Conservation (phyloP, 164 flowering plant species). For the Vitis labrusca region DNA sequence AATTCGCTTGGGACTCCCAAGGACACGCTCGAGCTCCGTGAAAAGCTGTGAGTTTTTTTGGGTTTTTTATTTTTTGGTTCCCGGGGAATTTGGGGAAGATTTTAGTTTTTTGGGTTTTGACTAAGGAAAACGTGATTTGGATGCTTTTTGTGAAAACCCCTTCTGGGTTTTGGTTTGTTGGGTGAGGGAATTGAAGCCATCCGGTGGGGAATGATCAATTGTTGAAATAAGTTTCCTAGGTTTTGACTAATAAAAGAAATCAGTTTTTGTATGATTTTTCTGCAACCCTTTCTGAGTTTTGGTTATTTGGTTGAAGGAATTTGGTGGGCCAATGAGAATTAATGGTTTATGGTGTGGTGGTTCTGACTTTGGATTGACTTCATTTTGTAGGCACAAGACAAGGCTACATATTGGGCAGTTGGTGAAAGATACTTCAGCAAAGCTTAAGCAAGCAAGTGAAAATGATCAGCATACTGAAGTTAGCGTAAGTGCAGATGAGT, state of each 20-base stretch:
- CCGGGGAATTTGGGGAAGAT: background rate
- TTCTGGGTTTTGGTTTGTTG: too few species aligned
- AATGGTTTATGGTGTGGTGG: background rate
- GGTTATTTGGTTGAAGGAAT: too few species aligned
- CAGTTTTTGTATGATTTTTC: too few species aligned
- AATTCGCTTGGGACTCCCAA: conserved; percentile 67
- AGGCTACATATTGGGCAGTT: conserved; percentile 58
- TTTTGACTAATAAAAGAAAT: too few species aligned
- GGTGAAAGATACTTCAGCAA: conserved; percentile 68
- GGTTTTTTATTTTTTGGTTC: conserved; percentile 3
- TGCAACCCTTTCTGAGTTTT: too few species aligned
- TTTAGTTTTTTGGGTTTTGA: too few species aligned
- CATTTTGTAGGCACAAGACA: conserved; percentile 50
- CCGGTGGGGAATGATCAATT: too few species aligned
- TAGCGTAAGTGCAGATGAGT: conserved; percentile 45
- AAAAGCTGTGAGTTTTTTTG: conserved; percentile 45
- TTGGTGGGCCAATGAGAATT: too few species aligned
- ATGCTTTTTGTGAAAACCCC: too few species aligned
- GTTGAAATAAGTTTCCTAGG: too few species aligned
- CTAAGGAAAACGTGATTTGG: too few species aligned
- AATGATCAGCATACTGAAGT: conserved; percentile 52
- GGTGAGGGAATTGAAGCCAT: too few species aligned
- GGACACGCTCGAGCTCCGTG: conserved; percentile 61
- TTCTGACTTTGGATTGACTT: background rate
- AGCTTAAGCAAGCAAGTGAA: conserved; percentile 69